Evolutionary conservation across 805 yeast species (phyloP), one percentile per base, ranked within the genome.

Genomic region (Saccharomycopsis selenospora): DNA sequence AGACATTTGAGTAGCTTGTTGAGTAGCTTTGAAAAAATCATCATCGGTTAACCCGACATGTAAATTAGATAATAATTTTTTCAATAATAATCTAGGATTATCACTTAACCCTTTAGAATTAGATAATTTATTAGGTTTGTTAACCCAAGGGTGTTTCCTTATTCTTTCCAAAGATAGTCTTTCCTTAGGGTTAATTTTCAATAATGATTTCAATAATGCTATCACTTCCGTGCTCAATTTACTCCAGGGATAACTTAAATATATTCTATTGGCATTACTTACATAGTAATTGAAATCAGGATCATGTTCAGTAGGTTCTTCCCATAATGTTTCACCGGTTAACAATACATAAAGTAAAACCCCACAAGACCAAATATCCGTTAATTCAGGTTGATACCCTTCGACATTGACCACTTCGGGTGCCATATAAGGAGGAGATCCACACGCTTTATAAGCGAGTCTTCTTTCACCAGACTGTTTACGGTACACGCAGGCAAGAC

Each of bases 391-490:
- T 42, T 75, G 78, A 56, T 84, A 84, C 3, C 72, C 71, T 2
- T 66, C 62, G 2, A 65, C 65, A 17, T 57, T 55, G 18, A 73
- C 63, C 17, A 84, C 73, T 57, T 84, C 93, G 1, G 93, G 93
- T 1, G 93, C 91, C 69, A 82, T 75, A 59, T 84, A 84, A 4
- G 89, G 90, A 1, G 86, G 84, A 1, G 85, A 79, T 0, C 91
- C 85, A 61, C 88, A 76, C 27, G 82, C 72, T 25, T 80, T 74
- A 22, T 64, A 60, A 36, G 79, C 72, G 42, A 69, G 48, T 49
- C 79, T 62, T 43, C 66, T 68, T 3, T 69, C 61, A 1, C 83
- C 84, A 13, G 61, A 62, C 33, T 66, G 70, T 38, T 73, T 72
- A 53, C 66, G 71, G 57, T 72, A 82, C 6, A 79, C 77, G 26